A percentile compares a stretch with the other conserved stretches of the same genome.
Conservation (phyloP, 2,329 filamentous ascomycete genomes). For the Paecilomyces dactylethromorphus region DNA sequence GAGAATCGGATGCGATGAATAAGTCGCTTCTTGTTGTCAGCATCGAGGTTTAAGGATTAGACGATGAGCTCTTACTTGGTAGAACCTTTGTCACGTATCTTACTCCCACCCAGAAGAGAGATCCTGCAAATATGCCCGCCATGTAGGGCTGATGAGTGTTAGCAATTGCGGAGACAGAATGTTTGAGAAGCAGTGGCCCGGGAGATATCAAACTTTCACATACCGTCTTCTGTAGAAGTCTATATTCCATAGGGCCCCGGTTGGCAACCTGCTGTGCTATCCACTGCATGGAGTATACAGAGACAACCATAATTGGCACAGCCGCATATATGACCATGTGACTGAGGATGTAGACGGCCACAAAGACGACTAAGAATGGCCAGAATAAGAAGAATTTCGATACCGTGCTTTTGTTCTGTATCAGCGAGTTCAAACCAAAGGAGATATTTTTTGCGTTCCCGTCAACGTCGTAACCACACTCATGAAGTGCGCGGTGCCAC, state of each 20-base stretch:
- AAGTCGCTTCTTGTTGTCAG: constrained; percentile 52
- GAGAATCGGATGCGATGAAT: constrained; percentile 59
- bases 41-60: constrained; percentile 3
- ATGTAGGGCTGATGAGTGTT: constrained; percentile 66
- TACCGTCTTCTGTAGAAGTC: constrained; percentile 82
- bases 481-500: constrained; percentile 75
- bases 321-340: constrained; percentile 68
- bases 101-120: constrained; percentile 72
- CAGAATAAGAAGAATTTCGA: constrained; percentile 83
- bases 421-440: constrained; percentile 65
- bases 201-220: constrained; percentile 21
- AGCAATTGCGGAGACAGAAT: constrained; percentile 8
- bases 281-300: constrained; percentile 65
- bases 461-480: constrained; percentile 76
- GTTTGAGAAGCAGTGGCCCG: not conserved
- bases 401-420: constrained; percentile 72
- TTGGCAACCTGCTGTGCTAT: constrained; percentile 69
- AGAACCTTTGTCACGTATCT: constrained; percentile 71
- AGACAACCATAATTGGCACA: constrained; percentile 62
- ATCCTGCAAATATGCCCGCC: constrained; percentile 84
- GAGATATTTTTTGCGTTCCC: constrained; percentile 63
- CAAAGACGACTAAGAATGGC: constrained; percentile 72
- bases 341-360: constrained; percentile 65
- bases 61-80: constrained; percentile 49
- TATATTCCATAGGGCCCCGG: constrained; percentile 82